These are phyloP conservation scores for Cyberlindnera japonica DNA, from an alignment of 805 yeast species.

Conservation along the genomic window DNA sequence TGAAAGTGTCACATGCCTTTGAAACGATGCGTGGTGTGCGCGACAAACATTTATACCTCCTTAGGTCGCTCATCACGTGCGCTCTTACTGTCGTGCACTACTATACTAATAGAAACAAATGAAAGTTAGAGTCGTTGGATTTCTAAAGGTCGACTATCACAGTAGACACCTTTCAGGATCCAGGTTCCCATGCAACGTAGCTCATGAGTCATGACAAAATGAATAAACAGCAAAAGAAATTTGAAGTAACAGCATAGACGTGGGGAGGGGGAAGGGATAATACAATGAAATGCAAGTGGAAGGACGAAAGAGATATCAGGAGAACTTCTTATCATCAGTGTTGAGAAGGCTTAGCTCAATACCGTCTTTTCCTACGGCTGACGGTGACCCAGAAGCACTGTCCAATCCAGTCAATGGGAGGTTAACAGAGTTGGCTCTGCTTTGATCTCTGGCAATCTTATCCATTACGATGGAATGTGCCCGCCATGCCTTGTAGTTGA, in stretches of 20 bases:
- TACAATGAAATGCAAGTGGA: too few species aligned
- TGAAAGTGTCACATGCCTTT: too few species aligned
- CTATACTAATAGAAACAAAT: too few species aligned
- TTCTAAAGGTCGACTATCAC: too few species aligned
- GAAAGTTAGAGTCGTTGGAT: too few species aligned
- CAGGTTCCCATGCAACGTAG: background rate
- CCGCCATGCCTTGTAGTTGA: constrained; percentile 17
- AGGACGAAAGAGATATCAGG: background rate
- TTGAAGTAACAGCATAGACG: background rate
- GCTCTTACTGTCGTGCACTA: too few species aligned
- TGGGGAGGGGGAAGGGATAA: too few species aligned
- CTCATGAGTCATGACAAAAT: too few species aligned
- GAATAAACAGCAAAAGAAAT: background rate
- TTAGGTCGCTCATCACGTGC: too few species aligned
- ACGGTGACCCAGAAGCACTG: background rate
- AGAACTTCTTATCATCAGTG: constrained; percentile 1
- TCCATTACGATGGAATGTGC: constrained; percentile 17
- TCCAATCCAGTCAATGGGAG: constrained; percentile 4
- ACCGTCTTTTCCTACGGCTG: constrained; percentile 1
- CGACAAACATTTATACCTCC: too few species aligned
- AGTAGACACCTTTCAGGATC: too few species aligned
- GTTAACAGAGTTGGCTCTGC: constrained; percentile 13
- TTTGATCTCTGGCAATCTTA: constrained; percentile 14
- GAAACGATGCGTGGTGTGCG: too few species aligned
- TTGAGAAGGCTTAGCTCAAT: constrained; percentile 5